A percentile compares a stretch with the other conserved stretches of the same genome.
Conservation (phyloP, 2,329 filamentous ascomycete genomes). For the Sporothrix protearum region DNA sequence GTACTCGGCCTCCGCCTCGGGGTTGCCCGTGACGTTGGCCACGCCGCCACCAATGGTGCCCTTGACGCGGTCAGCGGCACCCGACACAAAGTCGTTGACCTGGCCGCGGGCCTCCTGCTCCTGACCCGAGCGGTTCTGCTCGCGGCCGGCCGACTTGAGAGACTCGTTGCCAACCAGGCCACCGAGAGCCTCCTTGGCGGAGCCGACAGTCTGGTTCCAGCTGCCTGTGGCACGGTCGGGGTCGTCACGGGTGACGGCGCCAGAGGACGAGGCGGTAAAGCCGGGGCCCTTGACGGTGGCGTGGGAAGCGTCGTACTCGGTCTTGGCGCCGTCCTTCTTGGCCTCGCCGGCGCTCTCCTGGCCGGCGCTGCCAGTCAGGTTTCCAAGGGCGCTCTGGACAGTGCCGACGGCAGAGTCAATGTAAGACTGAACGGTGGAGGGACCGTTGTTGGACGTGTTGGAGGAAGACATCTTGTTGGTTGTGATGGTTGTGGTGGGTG, state of each 20-base stretch:
- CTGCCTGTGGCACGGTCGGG: conserved; percentile 66
- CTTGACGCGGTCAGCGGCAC: conserved; percentile 62
- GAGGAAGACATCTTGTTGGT: conserved; percentile 19
- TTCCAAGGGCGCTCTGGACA: conserved; percentile 68
- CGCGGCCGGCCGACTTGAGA: conserved; percentile 68
- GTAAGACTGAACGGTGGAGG: conserved; percentile 77
- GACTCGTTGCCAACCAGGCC: conserved; percentile 70
- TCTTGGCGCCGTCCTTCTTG: conserved; percentile 62
- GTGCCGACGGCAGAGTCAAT: conserved; percentile 69
- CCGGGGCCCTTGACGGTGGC: conserved; percentile 71
- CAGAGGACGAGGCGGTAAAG: conserved; percentile 64
- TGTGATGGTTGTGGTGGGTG: conserved; percentile 23
- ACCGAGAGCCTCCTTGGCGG: conserved; percentile 77
- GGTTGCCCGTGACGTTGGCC: conserved; percentile 70
- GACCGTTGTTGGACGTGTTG: conserved; percentile 38
- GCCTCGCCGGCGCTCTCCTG: conserved; percentile 64
- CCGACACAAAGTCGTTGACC: conserved; percentile 67
- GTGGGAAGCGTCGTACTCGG: conserved; percentile 71
- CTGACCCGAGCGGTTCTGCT: conserved; percentile 78
- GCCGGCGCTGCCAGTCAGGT: conserved; percentile 65
- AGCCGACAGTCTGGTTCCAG: conserved; percentile 87
- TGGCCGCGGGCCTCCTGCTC: conserved; percentile 80
- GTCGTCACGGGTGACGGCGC: conserved; percentile 68
- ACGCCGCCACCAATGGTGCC: conserved; percentile 66
- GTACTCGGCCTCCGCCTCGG: conserved; percentile 60